Base-by-base conservation (phyloP, 345 rosid species). In the Salix exigua region DNA sequence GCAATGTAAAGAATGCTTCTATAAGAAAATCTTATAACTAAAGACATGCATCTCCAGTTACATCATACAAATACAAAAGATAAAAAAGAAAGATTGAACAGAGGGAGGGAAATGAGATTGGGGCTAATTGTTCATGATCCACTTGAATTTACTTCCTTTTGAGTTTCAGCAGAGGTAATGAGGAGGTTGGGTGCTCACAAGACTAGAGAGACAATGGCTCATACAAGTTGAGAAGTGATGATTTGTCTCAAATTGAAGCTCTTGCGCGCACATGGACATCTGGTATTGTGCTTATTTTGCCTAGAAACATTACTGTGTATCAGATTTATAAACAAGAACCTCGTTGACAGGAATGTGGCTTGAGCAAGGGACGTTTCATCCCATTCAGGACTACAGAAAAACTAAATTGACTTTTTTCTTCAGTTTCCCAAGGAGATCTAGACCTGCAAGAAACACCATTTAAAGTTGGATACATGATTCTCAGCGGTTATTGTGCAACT, bases 391-490 rank as follows among this genome's bases (percentile, higher is more conserved):
- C 26, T 78, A 73, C 71, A 72, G 55, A 61, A 50, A 73, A 65
- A 61, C 23, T 26, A 77, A 62, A 48, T 68, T 35, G 75, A 81
- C 62, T 75, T 48, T 70, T 33, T 33, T 76, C 73, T 75, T 78
- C 80, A n/a, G 44, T 69, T 73, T 71, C 75, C 53, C 11, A 48
- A 61, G 26, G 50, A 18, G 55, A 33, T 58, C 66, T 37, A 72
- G 46, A 55, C 61, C 82, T 70, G 81, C 74, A 69, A 62, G 44
- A 60, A 75, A 73, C 68, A 63, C 74, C 70, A 66, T 72, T 38
- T 66, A 65, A 25, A 33, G 31, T 12, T 2, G 30, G 33, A 60
- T 44, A 44, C 23, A 53, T 44, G 68, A 66, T 14, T 55, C 31
- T 3, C 50, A 3, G 50, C 5, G 5, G 19, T 77, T 62, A 75